These are phyloP conservation scores for Phytophthora fragariae DNA, from an alignment of 352 stramenopile species.

Conservation along the genomic window DNA sequence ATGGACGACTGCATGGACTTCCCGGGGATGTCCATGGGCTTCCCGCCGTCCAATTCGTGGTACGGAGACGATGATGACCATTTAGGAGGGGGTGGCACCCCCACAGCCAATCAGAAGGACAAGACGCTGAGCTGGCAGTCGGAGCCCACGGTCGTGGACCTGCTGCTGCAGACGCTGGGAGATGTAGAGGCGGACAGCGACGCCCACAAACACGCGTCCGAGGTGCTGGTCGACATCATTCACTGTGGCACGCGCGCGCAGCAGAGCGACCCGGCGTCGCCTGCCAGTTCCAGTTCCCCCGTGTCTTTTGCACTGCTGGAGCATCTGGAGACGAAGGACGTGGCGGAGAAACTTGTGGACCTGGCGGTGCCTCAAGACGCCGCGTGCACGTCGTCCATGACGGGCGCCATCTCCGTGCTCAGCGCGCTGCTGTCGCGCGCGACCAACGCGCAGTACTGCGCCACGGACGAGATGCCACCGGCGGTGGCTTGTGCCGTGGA, in stretches of 20 bases:
- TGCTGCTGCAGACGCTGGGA: slow-evolving; percentile 65
- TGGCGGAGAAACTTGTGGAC: slow-evolving; percentile 73
- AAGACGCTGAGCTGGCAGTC: slow-evolving; percentile 82
- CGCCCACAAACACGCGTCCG: slow-evolving; percentile 84
- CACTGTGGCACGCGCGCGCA: slow-evolving; percentile 83
- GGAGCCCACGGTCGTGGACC: slow-evolving; percentile 74
- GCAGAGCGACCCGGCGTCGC: slow-evolving; percentile 73
- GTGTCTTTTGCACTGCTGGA: slow-evolving; percentile 79
- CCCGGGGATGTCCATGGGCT: slow-evolving; percentile 77
- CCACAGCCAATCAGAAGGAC: slow-evolving; percentile 58
- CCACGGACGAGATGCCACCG: slow-evolving; percentile 67
- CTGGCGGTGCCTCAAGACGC: slow-evolving; percentile 56
- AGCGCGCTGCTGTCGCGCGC: slow-evolving; percentile 79
- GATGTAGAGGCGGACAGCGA: slow-evolving; percentile 66
- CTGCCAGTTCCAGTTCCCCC: slow-evolving; percentile 56
- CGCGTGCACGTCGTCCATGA: slow-evolving; percentile 78
- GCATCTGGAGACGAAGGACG: slow-evolving; percentile 78
- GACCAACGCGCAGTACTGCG: slow-evolving; percentile 80
- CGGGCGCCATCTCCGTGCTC: slow-evolving; percentile 76
- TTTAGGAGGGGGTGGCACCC: slow-evolving; percentile 57
- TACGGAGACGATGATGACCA: slow-evolving; percentile 84
- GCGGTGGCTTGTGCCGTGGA: slow-evolving; percentile 63
- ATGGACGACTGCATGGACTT: slow-evolving; percentile 91
- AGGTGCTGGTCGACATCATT: slow-evolving; percentile 88
- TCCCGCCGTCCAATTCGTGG: slow-evolving; percentile 78